Conservation (phyloP, 2,329 filamentous ascomycete genomes). For the Clarireedia paspali region DNA sequence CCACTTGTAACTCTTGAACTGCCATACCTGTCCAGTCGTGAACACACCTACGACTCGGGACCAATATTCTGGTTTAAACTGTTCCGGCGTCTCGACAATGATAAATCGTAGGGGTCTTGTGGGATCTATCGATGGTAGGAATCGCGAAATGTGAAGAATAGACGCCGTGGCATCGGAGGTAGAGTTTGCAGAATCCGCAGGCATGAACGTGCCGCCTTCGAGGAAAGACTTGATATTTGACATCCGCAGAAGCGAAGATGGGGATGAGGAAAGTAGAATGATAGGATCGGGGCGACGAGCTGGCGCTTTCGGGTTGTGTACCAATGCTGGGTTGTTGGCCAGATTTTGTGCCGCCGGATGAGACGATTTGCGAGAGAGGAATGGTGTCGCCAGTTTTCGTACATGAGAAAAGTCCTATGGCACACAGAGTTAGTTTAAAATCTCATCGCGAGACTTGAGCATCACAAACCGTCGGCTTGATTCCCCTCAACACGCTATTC, state of each 20-base stretch:
- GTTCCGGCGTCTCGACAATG: slow-evolving; percentile 83
- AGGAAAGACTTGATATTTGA: slow-evolving; percentile 95
- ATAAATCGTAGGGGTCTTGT: slow-evolving; percentile 81
- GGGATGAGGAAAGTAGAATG: slow-evolving; percentile 92
- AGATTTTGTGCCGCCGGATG: slow-evolving; percentile 31
- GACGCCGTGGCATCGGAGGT: slow-evolving; percentile 60
- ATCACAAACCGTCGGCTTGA: slow-evolving; percentile 71
- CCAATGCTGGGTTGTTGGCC: slow-evolving; percentile 38
- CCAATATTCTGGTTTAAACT: slow-evolving; percentile 99
- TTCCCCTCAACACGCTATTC: slow-evolving; percentile 78
- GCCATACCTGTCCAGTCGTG: slow-evolving; percentile 95
- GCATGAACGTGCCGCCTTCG: slow-evolving; percentile 72
- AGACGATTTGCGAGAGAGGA: slow-evolving; percentile 56
- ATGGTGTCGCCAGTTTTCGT: slow-evolving; percentile 73
- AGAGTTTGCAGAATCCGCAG: slow-evolving; percentile 56
- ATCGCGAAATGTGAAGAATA: slow-evolving; percentile 78
- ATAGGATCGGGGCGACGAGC: slow-evolving; percentile 66
- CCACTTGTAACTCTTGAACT: slow-evolving; percentile 99
- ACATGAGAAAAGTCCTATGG: slow-evolving; percentile 85
- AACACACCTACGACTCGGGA: slow-evolving; percentile 90
- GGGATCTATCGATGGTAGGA: slow-evolving; percentile 63
- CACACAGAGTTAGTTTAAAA: not conserved
- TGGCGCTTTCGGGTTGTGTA: slow-evolving; percentile 46
- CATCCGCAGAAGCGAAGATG: slow-evolving; percentile 89
- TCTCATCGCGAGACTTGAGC: not conserved